A percentile compares a stretch with the other conserved stretches of the same genome.
Conservation (phyloP, 345 rosid genomes). For the Populus deltoides region DNA sequence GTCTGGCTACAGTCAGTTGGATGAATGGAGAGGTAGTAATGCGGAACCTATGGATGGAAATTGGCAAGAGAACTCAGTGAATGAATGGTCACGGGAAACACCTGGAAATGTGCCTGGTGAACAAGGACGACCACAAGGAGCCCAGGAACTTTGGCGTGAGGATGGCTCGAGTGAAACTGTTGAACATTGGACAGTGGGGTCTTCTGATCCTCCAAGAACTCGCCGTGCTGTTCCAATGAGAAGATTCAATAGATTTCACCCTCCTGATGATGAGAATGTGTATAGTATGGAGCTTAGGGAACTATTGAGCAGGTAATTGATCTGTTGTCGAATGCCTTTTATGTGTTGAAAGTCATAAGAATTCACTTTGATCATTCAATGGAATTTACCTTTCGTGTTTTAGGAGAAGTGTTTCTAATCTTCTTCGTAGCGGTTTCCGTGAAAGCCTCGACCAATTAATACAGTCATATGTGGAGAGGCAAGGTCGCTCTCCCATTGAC, state of each 20-base stretch:
- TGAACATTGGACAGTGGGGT: constrained; percentile 60
- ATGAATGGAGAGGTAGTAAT: constrained; percentile 48
- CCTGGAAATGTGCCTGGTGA: constrained; percentile 45
- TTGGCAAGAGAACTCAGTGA: constrained; percentile 51
- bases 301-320: constrained; percentile 82
- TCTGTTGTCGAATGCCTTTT: background rate
- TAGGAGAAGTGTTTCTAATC: constrained; percentile 97
- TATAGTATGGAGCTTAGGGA: constrained; percentile 97
- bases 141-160: constrained; percentile 58
- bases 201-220: constrained; percentile 57
- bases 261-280: constrained; percentile 90
- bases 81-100: constrained; percentile 53
- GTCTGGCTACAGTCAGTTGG: constrained; percentile 38
- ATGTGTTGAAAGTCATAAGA: background rate
- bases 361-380: constrained; percentile 8
- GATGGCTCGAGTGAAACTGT: constrained; percentile 49
- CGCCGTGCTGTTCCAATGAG: constrained; percentile 61
- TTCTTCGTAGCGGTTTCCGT: constrained; percentile 96
- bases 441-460: constrained; percentile 96
- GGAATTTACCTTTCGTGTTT: constrained; percentile 17
- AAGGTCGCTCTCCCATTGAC: constrained; percentile 75
- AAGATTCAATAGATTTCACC: constrained; percentile 87
- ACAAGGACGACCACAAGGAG: constrained; percentile 40
- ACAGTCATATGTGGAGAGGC: constrained; percentile 92
- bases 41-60: constrained; percentile 51